Evolutionary conservation across 768 basidiomycete genomes (phyloP), one percentile per base, ranked within the genome.

Genomic region (Kwoniella botswanensis): DNA sequence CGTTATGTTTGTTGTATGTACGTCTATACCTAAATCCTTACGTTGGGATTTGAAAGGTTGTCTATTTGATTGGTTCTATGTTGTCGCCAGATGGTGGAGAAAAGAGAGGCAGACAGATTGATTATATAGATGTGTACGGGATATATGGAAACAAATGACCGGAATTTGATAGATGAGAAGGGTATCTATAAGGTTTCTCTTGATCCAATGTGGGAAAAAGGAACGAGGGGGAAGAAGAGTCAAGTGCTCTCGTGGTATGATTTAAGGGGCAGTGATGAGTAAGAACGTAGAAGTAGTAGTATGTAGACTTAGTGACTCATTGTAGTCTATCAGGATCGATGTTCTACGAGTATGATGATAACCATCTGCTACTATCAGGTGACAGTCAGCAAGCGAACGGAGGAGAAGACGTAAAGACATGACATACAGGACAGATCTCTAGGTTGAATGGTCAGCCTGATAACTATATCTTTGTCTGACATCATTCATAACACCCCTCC

Each of bases 211-310:
- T 58, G 66, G n/a, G 43, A 67, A 50, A 44, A 60, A 43, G 57
- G 66, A 59, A 64, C 63, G 63, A 64, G 43, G 63, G 41, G 13
- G 26, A 52, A 46, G 43, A 53, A 5, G 43, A 11, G 63, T 64
- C 63, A 53, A 52, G 63, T 64, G 63, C 11, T 55, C 50, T n/a
- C 15, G 15, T 11, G 21, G n/a, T 18, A 21, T 24, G 21, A 55
- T 42, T 43, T 4, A 3, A 15, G 13, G 13, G 24, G 6, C 24
- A 26, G 12, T 26, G 15, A 35, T 35, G 35, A 35, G 35, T 35
- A 9, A 35, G 35, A 7, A 35, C 35, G 15, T 35, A 24, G 35
- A 12, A 10, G 59, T 44, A 6, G 46, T 50, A 50, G 46, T 50
- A 50, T 50, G 46, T 50, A 50, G 46, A 50, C 46, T 50, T 1